Percentiles rank a stretch among this genome's conserved stretches.
phyloP scores from a whole-genome alignment of 305 asterid species.

The Euphrasia arctica region DNA sequence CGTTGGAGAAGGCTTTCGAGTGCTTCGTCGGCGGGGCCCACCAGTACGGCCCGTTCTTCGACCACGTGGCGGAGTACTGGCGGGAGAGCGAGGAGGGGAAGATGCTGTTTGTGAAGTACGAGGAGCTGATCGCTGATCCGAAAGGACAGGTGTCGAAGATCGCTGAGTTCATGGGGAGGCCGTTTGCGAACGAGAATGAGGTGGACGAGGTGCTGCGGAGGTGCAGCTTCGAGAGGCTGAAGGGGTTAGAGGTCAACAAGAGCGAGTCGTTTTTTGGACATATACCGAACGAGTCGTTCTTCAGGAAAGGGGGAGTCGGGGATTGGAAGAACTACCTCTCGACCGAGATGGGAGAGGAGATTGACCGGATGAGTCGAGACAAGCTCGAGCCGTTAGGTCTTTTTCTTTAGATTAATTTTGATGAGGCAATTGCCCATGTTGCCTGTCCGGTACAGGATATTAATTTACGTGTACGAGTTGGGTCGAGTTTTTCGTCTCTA shows the following conservation, averaged over 20 bases:
- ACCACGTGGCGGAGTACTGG: conserved; percentile 10
- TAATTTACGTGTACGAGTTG: no score
- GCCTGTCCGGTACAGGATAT: background rate
- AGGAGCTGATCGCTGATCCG: conserved; percentile 40
- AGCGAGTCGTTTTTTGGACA: conserved; percentile 24
- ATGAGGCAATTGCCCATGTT: no score
- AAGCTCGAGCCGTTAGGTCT: conserved; percentile 26
- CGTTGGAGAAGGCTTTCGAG: conserved; percentile 34
- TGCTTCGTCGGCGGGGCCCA: background rate
- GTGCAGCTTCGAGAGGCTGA: conserved; percentile 46
- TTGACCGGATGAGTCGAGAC: conserved; percentile 17
- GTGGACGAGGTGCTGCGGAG: conserved; percentile 41
- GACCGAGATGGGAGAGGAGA: conserved; percentile 28
- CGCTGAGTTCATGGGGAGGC: conserved; percentile 45
- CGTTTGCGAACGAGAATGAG: conserved; percentile 30
- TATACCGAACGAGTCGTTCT: conserved; percentile 38
- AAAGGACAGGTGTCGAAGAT: conserved; percentile 32
- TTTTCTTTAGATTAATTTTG: conserved; percentile 25
- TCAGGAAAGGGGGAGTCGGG: conserved; percentile 54
- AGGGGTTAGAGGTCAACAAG: conserved; percentile 47
- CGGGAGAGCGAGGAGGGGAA: conserved; percentile 28
- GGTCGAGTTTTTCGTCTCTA: no score
- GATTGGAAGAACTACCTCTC: conserved; percentile 54
- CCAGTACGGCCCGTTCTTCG: background rate
- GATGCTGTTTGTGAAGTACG: conserved; percentile 46